Evolutionary conservation across 441 rosid genomes (phyloP), one percentile per base, ranked within the genome.

Genomic region (Jatropha multifida): DNA sequence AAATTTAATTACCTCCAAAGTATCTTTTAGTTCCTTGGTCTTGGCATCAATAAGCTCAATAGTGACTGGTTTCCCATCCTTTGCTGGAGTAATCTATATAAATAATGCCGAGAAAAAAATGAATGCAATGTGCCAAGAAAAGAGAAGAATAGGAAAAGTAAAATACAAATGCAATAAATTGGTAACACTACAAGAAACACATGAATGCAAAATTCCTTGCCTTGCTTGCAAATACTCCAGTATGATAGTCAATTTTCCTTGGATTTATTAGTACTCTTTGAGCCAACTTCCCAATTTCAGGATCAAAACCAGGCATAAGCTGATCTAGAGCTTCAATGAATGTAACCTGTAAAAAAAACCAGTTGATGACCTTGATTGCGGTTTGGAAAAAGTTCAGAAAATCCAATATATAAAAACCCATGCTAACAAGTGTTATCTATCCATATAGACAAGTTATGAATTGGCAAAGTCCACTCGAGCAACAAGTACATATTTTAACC

Each of bases 271-370:
- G 87, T 81, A 93, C 93, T 79, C 99, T 88, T 80, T 95, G 99
- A 65, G 99, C 99, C 80, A 95, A 78, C 85, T 96, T 96, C 65
- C 98, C 87, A 79, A 94, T 96, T 86, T 96, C 99, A 69, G 99
- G 99, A 84, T 96, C 99, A 90, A 96, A 96, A 76, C 99, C 99
- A 76, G 98, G 99, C 98, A 96, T 96, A 17, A 96, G 89, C 86
- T 96, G 98, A 89, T 96, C 98, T 69, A 96, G 81, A 38, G 98
- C 99, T 87, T 93, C 99, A 78, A 96, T 69, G 76, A 96, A 96
- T 44, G 98, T 94, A 61, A 96, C 99, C 99, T 95, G 88, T 78
- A 78, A 62, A 52, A 72, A 44, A 72, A 44, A 26, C 12, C 26
- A 49, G 60, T 71, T 65, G 63, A 78, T 40, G 26, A 69, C 42